Percentiles rank a stretch among this genome's conserved stretches.
Conservation (phyloP, 441 rosid genomes). For the Populus trichocarpa region DNA sequence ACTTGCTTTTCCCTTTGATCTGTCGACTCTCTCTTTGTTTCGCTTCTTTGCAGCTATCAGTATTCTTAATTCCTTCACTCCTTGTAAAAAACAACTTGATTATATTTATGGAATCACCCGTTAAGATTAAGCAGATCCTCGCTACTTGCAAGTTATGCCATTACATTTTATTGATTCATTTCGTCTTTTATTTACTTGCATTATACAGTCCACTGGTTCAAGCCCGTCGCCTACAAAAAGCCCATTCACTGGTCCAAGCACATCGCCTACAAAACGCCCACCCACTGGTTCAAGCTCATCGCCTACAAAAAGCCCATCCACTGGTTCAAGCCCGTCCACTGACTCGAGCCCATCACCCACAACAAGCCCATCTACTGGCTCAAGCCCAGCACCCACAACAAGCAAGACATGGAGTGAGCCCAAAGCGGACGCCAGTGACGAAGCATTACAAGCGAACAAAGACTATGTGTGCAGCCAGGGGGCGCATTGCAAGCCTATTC, state of each 20-base stretch:
- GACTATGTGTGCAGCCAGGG: conserved; percentile 53
- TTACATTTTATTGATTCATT: neutral
- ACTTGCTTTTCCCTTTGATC: neutral
- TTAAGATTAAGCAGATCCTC: neutral
- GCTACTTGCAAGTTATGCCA: neutral
- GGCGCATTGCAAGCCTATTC: conserved; percentile 54
- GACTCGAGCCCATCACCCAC: conserved; percentile 5
- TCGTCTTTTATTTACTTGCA: neutral
- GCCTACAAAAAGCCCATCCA: neutral
- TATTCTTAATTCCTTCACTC: neutral
- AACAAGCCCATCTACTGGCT: neutral
- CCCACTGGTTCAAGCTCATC: neutral
- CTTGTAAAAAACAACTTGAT: neutral
- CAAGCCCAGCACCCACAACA: neutral
- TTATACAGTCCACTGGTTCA: neutral
- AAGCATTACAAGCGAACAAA: conserved; percentile 47
- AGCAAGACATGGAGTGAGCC: conserved; percentile 56
- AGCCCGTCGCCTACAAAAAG: conserved; percentile 9
- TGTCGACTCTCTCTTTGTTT: neutral
- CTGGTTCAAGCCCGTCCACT: neutral
- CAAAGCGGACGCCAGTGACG: conserved; percentile 31
- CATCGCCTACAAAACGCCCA: conserved; percentile 1
- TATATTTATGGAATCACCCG: neutral
- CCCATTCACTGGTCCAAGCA: neutral
- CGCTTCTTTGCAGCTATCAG: neutral